These are phyloP conservation scores for Pythium guiyangense DNA, from an alignment of 352 stramenopile genomes.

Conservation along the genomic window DNA sequence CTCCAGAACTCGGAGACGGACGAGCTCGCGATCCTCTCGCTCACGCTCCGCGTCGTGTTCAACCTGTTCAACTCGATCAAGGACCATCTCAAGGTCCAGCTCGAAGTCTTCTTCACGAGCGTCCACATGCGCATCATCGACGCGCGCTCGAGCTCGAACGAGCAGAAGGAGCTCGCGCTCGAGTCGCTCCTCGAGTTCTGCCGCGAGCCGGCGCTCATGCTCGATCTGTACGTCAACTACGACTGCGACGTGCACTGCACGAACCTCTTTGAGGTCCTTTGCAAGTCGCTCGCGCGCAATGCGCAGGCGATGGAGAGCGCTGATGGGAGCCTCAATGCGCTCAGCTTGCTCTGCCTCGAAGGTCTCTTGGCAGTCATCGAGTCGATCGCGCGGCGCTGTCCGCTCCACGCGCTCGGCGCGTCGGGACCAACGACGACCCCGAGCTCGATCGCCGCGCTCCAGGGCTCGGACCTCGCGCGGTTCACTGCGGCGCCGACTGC, in stretches of 20 bases:
- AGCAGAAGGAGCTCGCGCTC: constrained; percentile 83
- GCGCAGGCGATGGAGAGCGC: constrained; percentile 67
- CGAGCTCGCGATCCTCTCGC: constrained; percentile 89
- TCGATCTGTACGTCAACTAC: constrained; percentile 99
- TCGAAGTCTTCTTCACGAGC: constrained; percentile 98
- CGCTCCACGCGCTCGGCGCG: constrained; percentile 26
- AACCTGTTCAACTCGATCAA: constrained; percentile 99
- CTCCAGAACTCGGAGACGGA: constrained; percentile 95
- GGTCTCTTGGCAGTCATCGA: constrained; percentile 93
- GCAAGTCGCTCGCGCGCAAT: constrained; percentile 89
- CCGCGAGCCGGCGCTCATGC: constrained; percentile 95
- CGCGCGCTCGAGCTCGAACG: constrained; percentile 71
- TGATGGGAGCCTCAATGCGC: constrained; percentile 57
- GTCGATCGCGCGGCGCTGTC: constrained; percentile 86
- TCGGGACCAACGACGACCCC: constrained; percentile 3
- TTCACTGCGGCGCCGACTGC: constrained; percentile 40
- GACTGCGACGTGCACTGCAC: constrained; percentile 98
- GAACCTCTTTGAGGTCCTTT: constrained; percentile 98
- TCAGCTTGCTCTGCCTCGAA: constrained; percentile 72
- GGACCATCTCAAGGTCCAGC: constrained; percentile 97
- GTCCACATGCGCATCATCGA: constrained; percentile 95
- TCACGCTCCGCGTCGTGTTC: constrained; percentile 97
- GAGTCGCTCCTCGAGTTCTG: constrained; percentile 98
- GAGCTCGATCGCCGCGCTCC: constrained; percentile 38
- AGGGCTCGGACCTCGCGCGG: constrained; percentile 63